Evolutionary conservation across 1,284 basidiomycete species (phyloP).

Genomic region (Papiliotrema flavescens): DNA sequence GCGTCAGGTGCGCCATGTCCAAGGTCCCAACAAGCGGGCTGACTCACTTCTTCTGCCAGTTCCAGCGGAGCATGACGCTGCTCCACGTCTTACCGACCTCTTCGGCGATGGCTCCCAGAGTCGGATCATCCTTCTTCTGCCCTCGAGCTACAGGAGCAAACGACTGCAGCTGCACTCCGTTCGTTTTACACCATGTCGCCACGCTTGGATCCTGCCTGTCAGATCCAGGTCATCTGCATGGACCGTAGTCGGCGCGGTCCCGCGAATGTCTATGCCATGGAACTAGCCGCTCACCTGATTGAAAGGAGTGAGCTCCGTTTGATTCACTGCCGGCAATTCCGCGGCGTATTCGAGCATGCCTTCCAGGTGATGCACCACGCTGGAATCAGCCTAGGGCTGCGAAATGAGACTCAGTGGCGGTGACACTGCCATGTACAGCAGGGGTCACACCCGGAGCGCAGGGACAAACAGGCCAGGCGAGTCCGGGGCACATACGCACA

Average conservation of each 20-base stretch:
- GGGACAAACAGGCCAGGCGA: no score
- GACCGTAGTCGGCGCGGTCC: no score
- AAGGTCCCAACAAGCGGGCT: not conserved
- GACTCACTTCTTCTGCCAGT: slow-evolving; percentile 3
- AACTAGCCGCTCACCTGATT: slow-evolving; percentile 2
- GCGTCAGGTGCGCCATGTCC: not conserved
- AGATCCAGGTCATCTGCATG: no score
- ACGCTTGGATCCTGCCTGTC: not conserved
- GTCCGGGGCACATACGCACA: no score
- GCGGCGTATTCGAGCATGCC: slow-evolving; percentile 2
- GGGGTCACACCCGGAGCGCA: no score
- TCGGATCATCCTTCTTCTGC: slow-evolving; percentile 5
- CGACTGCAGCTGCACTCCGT: slow-evolving; percentile 3
- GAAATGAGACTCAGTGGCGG: no score
- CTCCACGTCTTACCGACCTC: slow-evolving; percentile 6
- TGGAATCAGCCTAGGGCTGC: not conserved
- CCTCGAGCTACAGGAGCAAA: slow-evolving; percentile 8
- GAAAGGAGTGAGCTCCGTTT: slow-evolving; percentile 7
- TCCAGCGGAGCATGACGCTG: slow-evolving; percentile 7
- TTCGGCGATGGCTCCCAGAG: slow-evolving; percentile 5
- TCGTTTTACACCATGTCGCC: not conserved
- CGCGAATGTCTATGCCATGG: not conserved
- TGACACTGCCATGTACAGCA: no score
- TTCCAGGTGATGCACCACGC: slow-evolving; percentile 6
- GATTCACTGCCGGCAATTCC: slow-evolving; percentile 10